Evolutionary conservation across 1,284 basidiomycete genomes (phyloP).

Genomic region (Ceratobasidium sp.): DNA sequence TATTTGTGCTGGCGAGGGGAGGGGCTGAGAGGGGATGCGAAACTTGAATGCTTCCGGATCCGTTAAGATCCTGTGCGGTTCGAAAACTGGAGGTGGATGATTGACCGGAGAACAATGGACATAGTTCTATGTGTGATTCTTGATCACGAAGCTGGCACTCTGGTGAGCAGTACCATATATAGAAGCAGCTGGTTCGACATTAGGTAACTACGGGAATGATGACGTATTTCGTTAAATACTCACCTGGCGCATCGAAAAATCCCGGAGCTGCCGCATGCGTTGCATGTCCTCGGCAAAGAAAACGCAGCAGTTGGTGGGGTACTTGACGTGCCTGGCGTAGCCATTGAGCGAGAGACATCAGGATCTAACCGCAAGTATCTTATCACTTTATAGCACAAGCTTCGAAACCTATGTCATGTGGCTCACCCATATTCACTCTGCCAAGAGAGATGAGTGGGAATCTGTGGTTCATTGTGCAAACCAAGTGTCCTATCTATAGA

Average conservation of each 20-base stretch:
- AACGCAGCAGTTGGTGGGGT: constrained; percentile 11
- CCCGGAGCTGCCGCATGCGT: constrained; percentile 8
- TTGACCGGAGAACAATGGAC: constrained; percentile 13
- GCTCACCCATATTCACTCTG: constrained; percentile 15
- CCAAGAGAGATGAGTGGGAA: neutral
- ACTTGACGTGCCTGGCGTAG: neutral
- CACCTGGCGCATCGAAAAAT: constrained; percentile 17
- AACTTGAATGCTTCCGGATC: neutral
- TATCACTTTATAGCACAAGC: neutral
- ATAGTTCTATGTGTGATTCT: constrained; percentile 17
- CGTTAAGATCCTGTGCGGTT: neutral
- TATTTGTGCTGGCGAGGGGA: neutral
- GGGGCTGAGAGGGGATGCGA: neutral
- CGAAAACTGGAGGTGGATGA: neutral
- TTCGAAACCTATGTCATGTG: neutral
- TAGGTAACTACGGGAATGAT: neutral
- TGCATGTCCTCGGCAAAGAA: constrained; percentile 24
- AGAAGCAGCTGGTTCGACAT: constrained; percentile 5
- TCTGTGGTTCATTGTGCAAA: neutral
- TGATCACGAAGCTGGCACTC: constrained; percentile 1
- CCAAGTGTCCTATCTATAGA: constrained; percentile 15
- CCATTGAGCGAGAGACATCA: neutral
- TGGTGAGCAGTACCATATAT: constrained; percentile 28
- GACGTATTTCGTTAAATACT: neutral
- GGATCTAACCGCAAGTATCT: neutral